These are phyloP conservation scores for Oxyria digyna DNA, from an alignment of 148 eudicot species.

Conservation along the genomic window DNA sequence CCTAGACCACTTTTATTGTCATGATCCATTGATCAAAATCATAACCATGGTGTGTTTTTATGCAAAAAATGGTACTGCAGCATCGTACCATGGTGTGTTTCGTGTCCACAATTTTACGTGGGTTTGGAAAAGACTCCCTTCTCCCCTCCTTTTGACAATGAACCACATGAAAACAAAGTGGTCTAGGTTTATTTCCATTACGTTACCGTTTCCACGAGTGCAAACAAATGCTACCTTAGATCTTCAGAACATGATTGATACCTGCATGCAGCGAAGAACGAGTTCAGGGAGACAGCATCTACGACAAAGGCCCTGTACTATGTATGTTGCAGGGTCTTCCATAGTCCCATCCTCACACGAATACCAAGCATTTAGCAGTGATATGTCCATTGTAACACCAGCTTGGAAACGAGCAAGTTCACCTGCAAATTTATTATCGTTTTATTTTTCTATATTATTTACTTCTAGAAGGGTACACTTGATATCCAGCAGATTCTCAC, in stretches of 20 bases:
- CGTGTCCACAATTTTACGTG: too few species aligned
- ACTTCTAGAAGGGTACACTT: slow-evolving; percentile 2
- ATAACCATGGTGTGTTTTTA: too few species aligned
- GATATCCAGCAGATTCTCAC: not conserved
- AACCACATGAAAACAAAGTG: too few species aligned
- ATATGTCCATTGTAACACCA: slow-evolving; percentile 95
- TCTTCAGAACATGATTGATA: slow-evolving; percentile 7
- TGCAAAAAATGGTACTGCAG: too few species aligned
- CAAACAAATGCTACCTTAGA: not conserved
- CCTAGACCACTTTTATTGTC: too few species aligned
- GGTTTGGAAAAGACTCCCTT: too few species aligned
- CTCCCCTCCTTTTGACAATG: too few species aligned
- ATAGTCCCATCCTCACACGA: slow-evolving; percentile 39
- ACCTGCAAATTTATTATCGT: slow-evolving; percentile 33
- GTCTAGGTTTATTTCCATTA: too few species aligned
- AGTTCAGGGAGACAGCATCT: slow-evolving; percentile 91
- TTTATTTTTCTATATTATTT: not conserved
- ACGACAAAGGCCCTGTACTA: slow-evolving; percentile 79
- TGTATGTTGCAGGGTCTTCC: slow-evolving; percentile 71
- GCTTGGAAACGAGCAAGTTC: slow-evolving; percentile 86
- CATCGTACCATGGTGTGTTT: too few species aligned
- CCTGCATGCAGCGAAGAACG: slow-evolving; percentile 91
- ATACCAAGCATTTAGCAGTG: slow-evolving; percentile 86
- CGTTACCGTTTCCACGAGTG: too few species aligned
- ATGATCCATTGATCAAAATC: too few species aligned